These are phyloP conservation scores for Globisporangium recalcitrans DNA, from an alignment of 352 stramenopile genomes.

Conservation along the genomic window DNA sequence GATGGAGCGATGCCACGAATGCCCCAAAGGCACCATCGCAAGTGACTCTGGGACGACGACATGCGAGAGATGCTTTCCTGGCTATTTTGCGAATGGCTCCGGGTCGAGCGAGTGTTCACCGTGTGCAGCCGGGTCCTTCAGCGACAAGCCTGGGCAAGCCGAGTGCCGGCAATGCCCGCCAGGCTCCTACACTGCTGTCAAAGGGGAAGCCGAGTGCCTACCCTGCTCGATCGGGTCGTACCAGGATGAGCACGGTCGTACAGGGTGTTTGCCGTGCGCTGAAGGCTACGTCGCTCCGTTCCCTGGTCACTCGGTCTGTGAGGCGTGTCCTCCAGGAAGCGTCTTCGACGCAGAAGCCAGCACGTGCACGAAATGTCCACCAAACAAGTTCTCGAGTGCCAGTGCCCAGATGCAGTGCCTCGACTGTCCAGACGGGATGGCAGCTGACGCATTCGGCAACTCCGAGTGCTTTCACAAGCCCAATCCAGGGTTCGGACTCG, in stretches of 20 bases:
- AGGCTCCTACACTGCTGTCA: slow-evolving; percentile 25
- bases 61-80: slow-evolving; percentile 21
- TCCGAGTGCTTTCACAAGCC: slow-evolving; percentile 1
- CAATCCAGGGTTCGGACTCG: background rate
- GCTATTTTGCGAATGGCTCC: slow-evolving; percentile 22
- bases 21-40: slow-evolving; percentile 21
- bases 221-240: slow-evolving; percentile 35
- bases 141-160: slow-evolving; percentile 17
- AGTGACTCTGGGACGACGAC: background rate
- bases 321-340: slow-evolving; percentile 33
- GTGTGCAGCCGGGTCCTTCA: slow-evolving; percentile 42
- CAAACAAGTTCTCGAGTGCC: slow-evolving; percentile 7
- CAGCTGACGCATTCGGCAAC: slow-evolving; percentile 12
- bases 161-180: slow-evolving; percentile 25
- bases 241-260: slow-evolving; percentile 28
- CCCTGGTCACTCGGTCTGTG: slow-evolving; percentile 30
- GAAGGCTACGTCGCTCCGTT: slow-evolving; percentile 32
- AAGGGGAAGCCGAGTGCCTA: slow-evolving; percentile 43
- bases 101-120: slow-evolving; percentile 29
- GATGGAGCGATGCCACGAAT: slow-evolving; percentile 27
- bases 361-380: slow-evolving; percentile 9
- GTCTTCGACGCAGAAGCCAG: slow-evolving; percentile 22
- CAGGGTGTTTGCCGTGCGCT: slow-evolving; percentile 31
- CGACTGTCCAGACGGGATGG: slow-evolving; percentile 5
- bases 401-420: slow-evolving; percentile 12